phyloP scores from a whole-genome alignment of 1,139 yeast genomes.

The Pichia sp. region DNA sequence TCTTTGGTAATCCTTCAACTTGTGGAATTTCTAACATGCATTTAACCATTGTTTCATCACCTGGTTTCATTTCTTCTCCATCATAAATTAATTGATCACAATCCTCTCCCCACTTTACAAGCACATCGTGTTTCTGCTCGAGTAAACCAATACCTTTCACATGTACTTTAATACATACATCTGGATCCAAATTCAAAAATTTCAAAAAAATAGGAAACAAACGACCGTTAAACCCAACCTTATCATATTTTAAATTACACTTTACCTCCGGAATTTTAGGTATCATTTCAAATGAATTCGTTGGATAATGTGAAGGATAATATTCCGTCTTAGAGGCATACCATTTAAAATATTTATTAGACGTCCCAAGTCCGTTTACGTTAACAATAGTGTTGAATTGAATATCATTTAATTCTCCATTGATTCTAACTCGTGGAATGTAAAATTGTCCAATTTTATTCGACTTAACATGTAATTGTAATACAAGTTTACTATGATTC shows the following conservation, averaged over 20 bases:
- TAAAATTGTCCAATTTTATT: slow-evolving; percentile 20
- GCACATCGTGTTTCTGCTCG: slow-evolving; percentile 4
- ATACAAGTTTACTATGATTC: slow-evolving; percentile 7
- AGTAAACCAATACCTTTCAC: slow-evolving; percentile 4
- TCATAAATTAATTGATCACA: slow-evolving; percentile 4
- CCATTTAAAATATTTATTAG: slow-evolving; percentile 4
- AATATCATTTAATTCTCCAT: slow-evolving; percentile 10
- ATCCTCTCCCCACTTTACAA: slow-evolving; percentile 17
- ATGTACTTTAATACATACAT: slow-evolving; percentile 18
- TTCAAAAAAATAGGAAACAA: slow-evolving; percentile 20
- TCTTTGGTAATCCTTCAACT: slow-evolving; percentile 17
- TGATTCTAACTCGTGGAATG: slow-evolving; percentile 9
- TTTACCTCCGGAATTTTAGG: slow-evolving; percentile 33
- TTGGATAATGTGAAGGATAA: slow-evolving; percentile 2
- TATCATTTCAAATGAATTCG: slow-evolving; percentile 24
- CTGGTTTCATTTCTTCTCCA: slow-evolving; percentile 14
- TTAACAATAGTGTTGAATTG: slow-evolving; percentile 4
- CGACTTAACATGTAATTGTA: slow-evolving; percentile 24
- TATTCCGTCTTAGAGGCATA: slow-evolving; percentile 2
- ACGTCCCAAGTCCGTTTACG: not conserved
- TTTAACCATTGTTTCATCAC: slow-evolving; percentile 14
- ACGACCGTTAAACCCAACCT: slow-evolving; percentile 28
- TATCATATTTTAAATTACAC: slow-evolving; percentile 18
- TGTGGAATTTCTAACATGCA: slow-evolving; percentile 33
- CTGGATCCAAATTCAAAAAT: slow-evolving; percentile 28